A percentile compares a stretch with the other conserved stretches of the same genome.
phyloP scores from a whole-genome alignment of 768 basidiomycete genomes.

The Russula vinacea region DNA sequence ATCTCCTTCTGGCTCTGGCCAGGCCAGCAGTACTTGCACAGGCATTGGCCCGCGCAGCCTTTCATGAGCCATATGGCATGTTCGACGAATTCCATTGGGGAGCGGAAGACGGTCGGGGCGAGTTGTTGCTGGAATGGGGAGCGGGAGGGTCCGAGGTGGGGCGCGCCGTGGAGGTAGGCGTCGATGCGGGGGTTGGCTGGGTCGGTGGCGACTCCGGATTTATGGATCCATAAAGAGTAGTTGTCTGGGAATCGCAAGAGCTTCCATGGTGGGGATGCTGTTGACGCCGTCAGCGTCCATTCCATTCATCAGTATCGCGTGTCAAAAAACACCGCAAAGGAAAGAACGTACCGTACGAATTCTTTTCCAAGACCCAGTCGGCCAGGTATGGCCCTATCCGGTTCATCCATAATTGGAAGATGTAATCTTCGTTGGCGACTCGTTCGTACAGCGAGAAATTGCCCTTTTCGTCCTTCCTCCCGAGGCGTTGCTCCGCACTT shows the following conservation, averaged over 20 bases:
- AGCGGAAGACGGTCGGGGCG: conserved; percentile 13
- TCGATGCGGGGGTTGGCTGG: conserved; percentile 20
- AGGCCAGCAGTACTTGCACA: conserved; percentile 14
- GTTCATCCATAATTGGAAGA: background rate
- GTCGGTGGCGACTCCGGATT: conserved; percentile 1
- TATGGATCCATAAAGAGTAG: conserved; percentile 25
- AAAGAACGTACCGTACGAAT: background rate
- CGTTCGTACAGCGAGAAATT: background rate
- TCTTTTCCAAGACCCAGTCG: conserved; percentile 13
- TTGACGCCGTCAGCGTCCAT: too few species aligned
- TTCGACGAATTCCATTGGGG: conserved; percentile 26
- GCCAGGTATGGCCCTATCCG: conserved; percentile 21
- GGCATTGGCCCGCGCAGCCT: background rate
- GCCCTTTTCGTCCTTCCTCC: background rate
- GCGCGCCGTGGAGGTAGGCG: conserved; percentile 17
- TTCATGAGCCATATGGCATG: conserved; percentile 30
- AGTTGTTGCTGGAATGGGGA: background rate
- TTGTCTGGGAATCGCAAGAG: background rate
- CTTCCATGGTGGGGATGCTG: background rate
- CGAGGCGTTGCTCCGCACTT: background rate
- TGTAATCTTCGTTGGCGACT: accelerated
- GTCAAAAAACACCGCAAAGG: background rate
- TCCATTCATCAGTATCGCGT: background rate
- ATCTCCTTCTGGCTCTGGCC: conserved; percentile 12
- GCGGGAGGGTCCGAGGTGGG: background rate